Conservation (phyloP, 768 basidiomycete species). For the Rhizopogon vinicolor region DNA sequence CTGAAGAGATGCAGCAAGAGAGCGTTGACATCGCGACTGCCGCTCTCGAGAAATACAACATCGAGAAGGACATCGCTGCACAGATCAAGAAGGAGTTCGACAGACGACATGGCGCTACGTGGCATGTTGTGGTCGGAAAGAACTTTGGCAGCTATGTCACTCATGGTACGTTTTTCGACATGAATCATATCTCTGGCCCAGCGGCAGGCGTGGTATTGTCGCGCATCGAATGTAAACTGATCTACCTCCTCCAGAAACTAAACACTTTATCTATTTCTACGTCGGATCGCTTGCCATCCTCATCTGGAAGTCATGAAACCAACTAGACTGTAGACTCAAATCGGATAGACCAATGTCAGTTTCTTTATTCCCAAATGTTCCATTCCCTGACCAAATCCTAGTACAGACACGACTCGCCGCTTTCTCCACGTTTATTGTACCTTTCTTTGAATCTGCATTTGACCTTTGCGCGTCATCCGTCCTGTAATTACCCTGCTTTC, state of each 20-base stretch:
- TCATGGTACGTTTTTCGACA: conserved; percentile 60
- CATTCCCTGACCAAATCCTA: not conserved
- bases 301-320: conserved; percentile 83
- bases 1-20: conserved; percentile 94
- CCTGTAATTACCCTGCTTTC: conserved; percentile 19
- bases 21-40: conserved; percentile 82
- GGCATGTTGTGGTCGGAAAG: conserved; percentile 99
- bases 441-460: conserved; percentile 13
- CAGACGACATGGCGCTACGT: conserved; percentile 86
- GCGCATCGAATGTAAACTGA: conserved; percentile 4
- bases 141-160: conserved; percentile 99
- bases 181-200: not conserved
- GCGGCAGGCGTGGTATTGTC: not conserved
- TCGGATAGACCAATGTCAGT: conserved; percentile 22
- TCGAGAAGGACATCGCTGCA: conserved; percentile 98
- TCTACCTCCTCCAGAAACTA: conserved; percentile 64
- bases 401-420: conserved; percentile 12
- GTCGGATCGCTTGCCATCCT: conserved; percentile 89
- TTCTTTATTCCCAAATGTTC: not conserved
- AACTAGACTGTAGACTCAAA: conserved; percentile 3
- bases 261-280: conserved; percentile 99
- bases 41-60: conserved; percentile 85
- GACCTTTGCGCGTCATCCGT: conserved; percentile 12
- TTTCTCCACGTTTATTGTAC: conserved; percentile 21
- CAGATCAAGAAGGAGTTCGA: conserved; percentile 99